These are phyloP conservation scores for Nemania sp. DNA, from an alignment of 2,329 filamentous ascomycete genomes.

Conservation along the genomic window DNA sequence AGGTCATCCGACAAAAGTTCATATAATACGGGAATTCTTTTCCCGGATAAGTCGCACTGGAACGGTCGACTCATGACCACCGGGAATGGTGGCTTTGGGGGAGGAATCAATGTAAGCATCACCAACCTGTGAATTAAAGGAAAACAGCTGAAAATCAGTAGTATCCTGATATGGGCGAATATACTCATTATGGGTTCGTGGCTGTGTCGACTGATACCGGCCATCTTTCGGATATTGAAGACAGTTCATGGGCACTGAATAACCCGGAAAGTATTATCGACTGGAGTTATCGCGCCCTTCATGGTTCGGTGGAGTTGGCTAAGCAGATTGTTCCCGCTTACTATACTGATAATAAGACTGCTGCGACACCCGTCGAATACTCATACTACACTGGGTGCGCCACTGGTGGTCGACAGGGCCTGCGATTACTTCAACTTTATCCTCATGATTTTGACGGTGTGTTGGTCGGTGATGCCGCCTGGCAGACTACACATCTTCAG, in stretches of 20 bases:
- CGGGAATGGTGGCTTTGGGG: conserved; percentile 51
- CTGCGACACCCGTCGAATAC: conserved; percentile 48
- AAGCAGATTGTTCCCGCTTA: conserved; percentile 59
- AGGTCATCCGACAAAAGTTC: conserved; percentile 46
- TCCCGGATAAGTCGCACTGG: conserved; percentile 48
- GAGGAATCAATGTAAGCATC: conserved; percentile 50
- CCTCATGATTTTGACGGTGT: conserved; percentile 63
- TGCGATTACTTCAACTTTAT: conserved; percentile 58
- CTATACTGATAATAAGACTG: conserved; percentile 51
- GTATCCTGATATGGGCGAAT: conserved; percentile 43
- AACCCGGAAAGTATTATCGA: conserved; percentile 45
- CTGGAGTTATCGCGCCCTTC: conserved; percentile 41
- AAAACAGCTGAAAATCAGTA: background rate
- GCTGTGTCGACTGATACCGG: conserved; percentile 52
- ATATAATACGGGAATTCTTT: conserved; percentile 52
- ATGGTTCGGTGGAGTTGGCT: conserved; percentile 53
- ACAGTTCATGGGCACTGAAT: conserved; percentile 48
- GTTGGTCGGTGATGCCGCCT: conserved; percentile 57
- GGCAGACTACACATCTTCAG: conserved; percentile 39
- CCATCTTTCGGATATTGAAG: conserved; percentile 45
- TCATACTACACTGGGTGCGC: conserved; percentile 66
- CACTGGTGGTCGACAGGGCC: conserved; percentile 64
- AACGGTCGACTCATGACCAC: conserved; percentile 50
- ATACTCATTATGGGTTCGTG: conserved; percentile 49
- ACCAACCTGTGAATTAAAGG: background rate